Evolutionary conservation across 495 filamentous ascomycete species (phyloP), one percentile per base, ranked within the genome.

Genomic region (Annulohypoxylon nitens): DNA sequence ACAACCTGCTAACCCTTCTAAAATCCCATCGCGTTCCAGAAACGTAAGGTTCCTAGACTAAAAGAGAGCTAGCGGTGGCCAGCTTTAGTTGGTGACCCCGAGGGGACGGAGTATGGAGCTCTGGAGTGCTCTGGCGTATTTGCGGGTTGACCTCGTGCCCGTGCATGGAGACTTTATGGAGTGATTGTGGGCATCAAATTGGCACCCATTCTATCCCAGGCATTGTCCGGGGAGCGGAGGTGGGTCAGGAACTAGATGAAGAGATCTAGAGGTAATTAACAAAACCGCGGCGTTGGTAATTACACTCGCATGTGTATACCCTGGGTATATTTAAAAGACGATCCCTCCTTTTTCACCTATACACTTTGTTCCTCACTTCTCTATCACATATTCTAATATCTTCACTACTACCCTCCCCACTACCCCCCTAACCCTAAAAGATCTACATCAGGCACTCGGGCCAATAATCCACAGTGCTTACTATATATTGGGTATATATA

Each of bases 81-180:
- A 41, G 41, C 20, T 63, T 26, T 50, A 57, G 66, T 23, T 59
- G 36, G 20, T 48, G 55, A 70, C 67, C 72, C 67, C 72, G 63
- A 70, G 67, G 72, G 67, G 67, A 70, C 63, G 50, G 61, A 16
- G 20, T 41, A 36, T 16, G 66, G 50, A 53, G 67, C 33, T 33
- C 71, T 74, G 67, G 71, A 70, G 71, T 74, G 71, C 55, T 74
- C 71, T 74, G 50, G 36, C 57, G 51, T 67, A 64, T 70, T 34
- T 75, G 72, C 62, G 72, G 67, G 72, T 67, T 67, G 58, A 2
- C 67, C 71, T 67, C 71, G 71, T 74, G 71, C 48, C 12, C 61
- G 12, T 11, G 25, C 71, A 47, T 74, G 71, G 71, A 67, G 71
- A 70, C 71, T 48, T 62, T 34, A 33, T 64, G 60, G 64, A 60